Evolutionary conservation across 805 yeast species (phyloP).

Genomic region (Cyberlindnera americana): DNA sequence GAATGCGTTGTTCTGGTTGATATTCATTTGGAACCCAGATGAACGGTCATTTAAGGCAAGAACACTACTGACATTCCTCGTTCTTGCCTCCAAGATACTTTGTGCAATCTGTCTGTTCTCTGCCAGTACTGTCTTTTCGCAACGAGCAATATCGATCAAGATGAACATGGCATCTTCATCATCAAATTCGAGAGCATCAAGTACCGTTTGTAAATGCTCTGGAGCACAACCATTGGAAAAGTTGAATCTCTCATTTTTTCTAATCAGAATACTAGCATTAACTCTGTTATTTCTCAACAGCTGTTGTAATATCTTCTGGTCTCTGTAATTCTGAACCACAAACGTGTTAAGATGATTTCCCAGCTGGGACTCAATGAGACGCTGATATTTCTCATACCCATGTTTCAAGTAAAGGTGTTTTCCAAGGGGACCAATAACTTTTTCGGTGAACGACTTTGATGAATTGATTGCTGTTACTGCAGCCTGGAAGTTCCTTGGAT

Average conservation of each 20-base stretch:
- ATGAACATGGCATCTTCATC: slow-evolving; percentile 54
- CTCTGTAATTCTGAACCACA: slow-evolving; percentile 62
- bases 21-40: slow-evolving; percentile 43
- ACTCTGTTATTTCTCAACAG: slow-evolving; percentile 32
- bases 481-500: background rate
- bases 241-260: slow-evolving; percentile 56
- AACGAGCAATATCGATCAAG: slow-evolving; percentile 56
- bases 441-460: slow-evolving; percentile 35
- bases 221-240: slow-evolving; percentile 44
- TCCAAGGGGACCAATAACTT: slow-evolving; percentile 85
- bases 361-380: slow-evolving; percentile 54
- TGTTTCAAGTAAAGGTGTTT: slow-evolving; percentile 50
- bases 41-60: slow-evolving; percentile 38
- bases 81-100: slow-evolving; percentile 33
- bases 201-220: slow-evolving; percentile 40
- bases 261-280: slow-evolving; percentile 41
- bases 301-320: slow-evolving; percentile 42
- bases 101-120: slow-evolving; percentile 52
- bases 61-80: slow-evolving; percentile 40
- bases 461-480: slow-evolving; percentile 22
- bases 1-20: slow-evolving; percentile 40
- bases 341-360: slow-evolving; percentile 54
- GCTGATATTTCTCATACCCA: slow-evolving; percentile 53
- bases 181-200: slow-evolving; percentile 57
- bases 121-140: slow-evolving; percentile 58